Base-by-base conservation (phyloP, 352 stramenopile species). In the Salisapilia sapeloensis region DNA sequence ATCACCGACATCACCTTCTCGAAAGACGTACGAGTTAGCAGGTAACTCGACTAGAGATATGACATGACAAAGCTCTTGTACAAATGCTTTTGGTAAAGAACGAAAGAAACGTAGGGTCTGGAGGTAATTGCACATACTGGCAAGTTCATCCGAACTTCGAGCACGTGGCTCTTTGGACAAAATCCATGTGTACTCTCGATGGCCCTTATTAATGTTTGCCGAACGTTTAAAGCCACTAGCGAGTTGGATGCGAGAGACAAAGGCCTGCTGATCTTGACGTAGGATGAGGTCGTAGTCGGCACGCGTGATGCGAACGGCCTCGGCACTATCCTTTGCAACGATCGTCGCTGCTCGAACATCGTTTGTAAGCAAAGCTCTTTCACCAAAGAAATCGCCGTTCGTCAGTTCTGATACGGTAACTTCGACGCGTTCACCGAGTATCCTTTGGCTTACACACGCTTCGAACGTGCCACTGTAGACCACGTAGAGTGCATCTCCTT, bases 61-160 rank as follows among this genome's bases (percentile, higher is more conserved):
- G n/a, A 82, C 59, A 4, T 35, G 39, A 29, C 64, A 84, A 1
- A 84, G 48, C 40, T 84, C 69, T 1, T 63, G 64, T 4, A 77
- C 55, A 32, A 84, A 84, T 0, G 56, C 45, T 17, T 61, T 56
- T 0, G 65, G 62, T 14, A 84, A 41, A 23, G 44, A 55, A 10
- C 67, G 67, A 46, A 84, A 84, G 40, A 84, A 84, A 42, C 79
- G 78, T 29, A 84, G 55, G 15, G 60, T 81, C 27, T 78, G 56
- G 7, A 84, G 44, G 24, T 80, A 84, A 37, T 67, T 57, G 22
- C 53, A 67, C 13, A 84, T 59, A 49, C 70, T 64, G 10, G 69
- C 61, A 6, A 81, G 42, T 35, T 81, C 63, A 6, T 34, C 26
- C 29, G 74, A 71, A 4, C 50, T 56, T 14, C 69, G 56, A 12